Evolutionary conservation across 2,329 filamentous ascomycete species (phyloP).

Genomic region (Cadophora luteo-olivacea): DNA sequence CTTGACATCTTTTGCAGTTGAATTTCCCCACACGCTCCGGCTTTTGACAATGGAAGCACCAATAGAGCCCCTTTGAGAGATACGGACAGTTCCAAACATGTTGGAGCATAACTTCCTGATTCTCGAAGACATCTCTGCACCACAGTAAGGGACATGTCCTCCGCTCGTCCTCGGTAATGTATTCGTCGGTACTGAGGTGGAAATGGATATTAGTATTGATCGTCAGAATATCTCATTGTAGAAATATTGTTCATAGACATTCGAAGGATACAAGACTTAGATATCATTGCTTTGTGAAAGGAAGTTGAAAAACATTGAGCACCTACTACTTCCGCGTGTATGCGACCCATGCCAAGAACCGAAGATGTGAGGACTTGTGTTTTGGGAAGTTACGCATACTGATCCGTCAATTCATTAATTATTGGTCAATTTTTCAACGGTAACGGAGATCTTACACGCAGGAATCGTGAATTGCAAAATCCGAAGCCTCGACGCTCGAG

Average conservation of each 20-base stretch:
- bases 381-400: constrained; percentile 40
- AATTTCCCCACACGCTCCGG: constrained; percentile 38
- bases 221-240: neutral
- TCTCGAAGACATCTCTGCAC: constrained; percentile 36
- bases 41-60: constrained; percentile 41
- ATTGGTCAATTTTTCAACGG: neutral
- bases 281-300: neutral
- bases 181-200: constrained; percentile 29
- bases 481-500: constrained; percentile 27
- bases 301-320: neutral
- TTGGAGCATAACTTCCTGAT: constrained; percentile 40
- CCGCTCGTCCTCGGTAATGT: constrained; percentile 38
- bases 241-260: too few relatives aligned
- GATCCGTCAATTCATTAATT: constrained; percentile 18
- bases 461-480: constrained; percentile 38
- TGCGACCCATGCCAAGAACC: constrained; percentile 41
- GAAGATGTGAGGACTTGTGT: constrained; percentile 40
- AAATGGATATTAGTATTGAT: neutral
- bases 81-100: constrained; percentile 41
- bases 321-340: constrained; percentile 39
- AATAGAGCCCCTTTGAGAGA: constrained; percentile 40
- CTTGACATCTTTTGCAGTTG: constrained; percentile 38
- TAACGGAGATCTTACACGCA: constrained; percentile 38
- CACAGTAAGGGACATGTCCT: constrained; percentile 39
- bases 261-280: too few relatives aligned